Conservation (phyloP, 768 basidiomycete genomes). For the Calocybe cyanea region DNA sequence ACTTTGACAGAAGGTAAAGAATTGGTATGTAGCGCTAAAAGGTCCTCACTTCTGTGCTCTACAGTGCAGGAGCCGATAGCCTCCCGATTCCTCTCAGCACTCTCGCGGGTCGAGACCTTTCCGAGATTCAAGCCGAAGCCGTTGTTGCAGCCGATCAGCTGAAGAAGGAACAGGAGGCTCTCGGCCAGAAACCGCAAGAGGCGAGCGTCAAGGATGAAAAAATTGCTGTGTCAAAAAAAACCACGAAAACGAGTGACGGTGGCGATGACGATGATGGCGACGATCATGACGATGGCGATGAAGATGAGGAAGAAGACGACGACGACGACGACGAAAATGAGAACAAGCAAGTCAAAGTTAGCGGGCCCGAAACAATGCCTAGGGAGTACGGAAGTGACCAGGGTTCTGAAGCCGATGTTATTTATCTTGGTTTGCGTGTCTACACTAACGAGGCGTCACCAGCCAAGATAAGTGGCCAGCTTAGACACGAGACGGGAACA, state of each 20-base stretch:
- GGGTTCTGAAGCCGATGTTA: constrained; percentile 14
- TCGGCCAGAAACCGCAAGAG: background rate
- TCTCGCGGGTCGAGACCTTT: constrained; percentile 27
- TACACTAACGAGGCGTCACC: constrained; percentile 31
- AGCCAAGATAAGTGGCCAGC: constrained; percentile 29
- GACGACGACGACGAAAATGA: background rate
- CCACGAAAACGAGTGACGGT: too few species aligned
- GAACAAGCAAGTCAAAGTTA: background rate
- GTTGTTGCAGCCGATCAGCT: constrained; percentile 5
- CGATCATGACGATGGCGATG: background rate
- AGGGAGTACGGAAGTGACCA: too few species aligned
- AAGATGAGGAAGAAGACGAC: background rate
- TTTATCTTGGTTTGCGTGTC: constrained; percentile 33
- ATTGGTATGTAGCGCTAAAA: background rate
- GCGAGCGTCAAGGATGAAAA: background rate
- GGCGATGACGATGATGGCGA: background rate
- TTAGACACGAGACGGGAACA: constrained; percentile 21
- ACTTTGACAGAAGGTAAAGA: constrained; percentile 20
- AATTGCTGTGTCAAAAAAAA: too few species aligned
- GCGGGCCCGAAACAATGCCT: background rate
- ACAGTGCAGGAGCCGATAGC: constrained; percentile 13
- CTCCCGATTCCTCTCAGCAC: constrained; percentile 24
- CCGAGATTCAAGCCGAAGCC: constrained; percentile 21
- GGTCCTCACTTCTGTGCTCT: background rate
- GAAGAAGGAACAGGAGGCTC: background rate